These are phyloP conservation scores for Cyberlindnera americana DNA, from an alignment of 805 yeast species.

Conservation along the genomic window DNA sequence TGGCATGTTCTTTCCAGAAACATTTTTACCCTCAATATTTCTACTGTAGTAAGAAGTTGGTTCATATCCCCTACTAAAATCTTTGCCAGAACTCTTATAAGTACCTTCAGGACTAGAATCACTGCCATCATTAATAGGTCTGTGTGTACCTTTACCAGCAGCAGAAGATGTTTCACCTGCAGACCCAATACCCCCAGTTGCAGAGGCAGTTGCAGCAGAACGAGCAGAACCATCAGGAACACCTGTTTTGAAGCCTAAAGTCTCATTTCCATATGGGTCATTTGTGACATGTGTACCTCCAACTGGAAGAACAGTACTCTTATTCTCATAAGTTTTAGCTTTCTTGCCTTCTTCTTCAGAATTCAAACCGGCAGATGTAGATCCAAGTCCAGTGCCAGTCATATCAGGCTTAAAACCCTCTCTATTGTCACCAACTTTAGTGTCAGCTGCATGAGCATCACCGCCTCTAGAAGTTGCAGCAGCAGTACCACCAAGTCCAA, in stretches of 20 bases:
- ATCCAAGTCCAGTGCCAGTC: background rate
- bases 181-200: constrained; percentile 8
- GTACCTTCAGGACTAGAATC: too few relatives aligned
- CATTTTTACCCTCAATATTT: too few relatives aligned
- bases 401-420: constrained; percentile 5
- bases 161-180: constrained; percentile 9
- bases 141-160: constrained; percentile 3
- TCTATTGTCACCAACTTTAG: constrained; percentile 3
- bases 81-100: too few relatives aligned
- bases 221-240: constrained; percentile 19
- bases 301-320: constrained; percentile 25
- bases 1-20: too few relatives aligned
- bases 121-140: too few relatives aligned
- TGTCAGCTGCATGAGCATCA: background rate
- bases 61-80: too few relatives aligned
- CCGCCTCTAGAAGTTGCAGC: constrained; percentile 5
- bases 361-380: background rate
- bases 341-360: too few relatives aligned
- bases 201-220: constrained; percentile 18
- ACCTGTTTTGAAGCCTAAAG: constrained; percentile 15
- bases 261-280: constrained; percentile 16
- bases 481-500: constrained; percentile 14
- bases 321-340: constrained; percentile 19
- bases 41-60: too few relatives aligned
- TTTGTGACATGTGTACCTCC: constrained; percentile 9